Percentiles rank a stretch among this genome's conserved stretches.
Conservation (phyloP, 1,139 yeast genomes). For the Nakaseomyces nivariensis region DNA sequence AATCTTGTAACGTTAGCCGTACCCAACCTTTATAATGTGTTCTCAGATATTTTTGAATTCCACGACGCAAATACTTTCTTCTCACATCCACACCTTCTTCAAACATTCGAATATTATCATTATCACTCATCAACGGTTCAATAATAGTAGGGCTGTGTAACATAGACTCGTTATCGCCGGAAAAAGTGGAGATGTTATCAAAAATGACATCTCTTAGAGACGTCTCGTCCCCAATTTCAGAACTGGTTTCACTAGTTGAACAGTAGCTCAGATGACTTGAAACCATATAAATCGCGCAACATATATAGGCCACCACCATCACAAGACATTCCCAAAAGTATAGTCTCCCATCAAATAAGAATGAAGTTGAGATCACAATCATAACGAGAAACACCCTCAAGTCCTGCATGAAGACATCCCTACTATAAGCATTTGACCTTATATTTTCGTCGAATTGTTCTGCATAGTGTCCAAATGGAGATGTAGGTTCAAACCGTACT, state of each 20-base stretch:
- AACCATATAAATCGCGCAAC: conserved; percentile 12
- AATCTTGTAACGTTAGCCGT: conserved; percentile 20
- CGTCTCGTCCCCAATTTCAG: neutral
- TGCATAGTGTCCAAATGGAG: conserved; percentile 2
- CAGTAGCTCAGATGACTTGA: conserved; percentile 4
- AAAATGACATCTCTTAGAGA: neutral
- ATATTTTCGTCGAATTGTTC: neutral
- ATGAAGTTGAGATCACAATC: conserved; percentile 11
- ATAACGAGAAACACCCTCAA: conserved; percentile 15
- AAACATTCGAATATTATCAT: conserved; percentile 12
- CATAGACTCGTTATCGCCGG: neutral
- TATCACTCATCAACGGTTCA: neutral
- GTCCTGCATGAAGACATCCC: conserved; percentile 20
- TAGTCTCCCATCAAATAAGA: conserved; percentile 19
- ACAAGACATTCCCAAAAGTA: conserved; percentile 19
- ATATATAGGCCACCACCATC: conserved; percentile 15
- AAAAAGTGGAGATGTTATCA: neutral
- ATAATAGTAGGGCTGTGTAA: neutral
- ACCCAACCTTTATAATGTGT: conserved; percentile 22
- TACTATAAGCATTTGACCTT: conserved; percentile 9
- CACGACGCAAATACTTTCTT: conserved; percentile 13
- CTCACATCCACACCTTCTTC: conserved; percentile 13
- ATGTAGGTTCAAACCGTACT: conserved; percentile 9
- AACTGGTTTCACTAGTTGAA: conserved; percentile 1
- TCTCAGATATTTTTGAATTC: conserved; percentile 20